Percentiles rank a stretch among this genome's conserved stretches.
These are phyloP conservation scores for Ceratocystis papillata DNA, from an alignment of 2,329 filamentous ascomycete species.

Conservation along the genomic window DNA sequence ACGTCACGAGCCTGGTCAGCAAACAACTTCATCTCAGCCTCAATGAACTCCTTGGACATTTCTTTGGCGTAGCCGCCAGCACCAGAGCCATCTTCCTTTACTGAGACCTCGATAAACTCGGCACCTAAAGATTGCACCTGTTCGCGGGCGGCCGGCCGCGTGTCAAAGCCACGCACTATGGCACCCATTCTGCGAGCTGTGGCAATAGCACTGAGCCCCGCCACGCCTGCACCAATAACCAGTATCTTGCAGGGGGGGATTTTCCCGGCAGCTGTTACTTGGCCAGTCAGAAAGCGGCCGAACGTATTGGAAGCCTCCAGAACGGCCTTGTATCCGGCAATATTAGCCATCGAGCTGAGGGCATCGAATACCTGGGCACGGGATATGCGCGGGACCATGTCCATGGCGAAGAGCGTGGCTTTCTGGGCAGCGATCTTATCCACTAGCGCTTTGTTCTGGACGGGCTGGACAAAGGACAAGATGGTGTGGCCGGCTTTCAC, in stretches of 20 bases:
- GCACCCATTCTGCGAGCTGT: constrained; percentile 78
- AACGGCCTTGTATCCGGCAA: constrained; percentile 86
- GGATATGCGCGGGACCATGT: constrained; percentile 83
- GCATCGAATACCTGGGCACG: constrained; percentile 82
- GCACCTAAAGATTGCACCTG: constrained; percentile 85
- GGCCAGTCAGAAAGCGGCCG: constrained; percentile 76
- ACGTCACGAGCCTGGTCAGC: constrained; percentile 77
- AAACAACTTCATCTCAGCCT: constrained; percentile 87
- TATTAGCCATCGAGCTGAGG: constrained; percentile 86
- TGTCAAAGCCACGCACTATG: constrained; percentile 83
- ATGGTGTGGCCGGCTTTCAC: constrained; percentile 61
- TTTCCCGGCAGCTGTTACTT: constrained; percentile 81
- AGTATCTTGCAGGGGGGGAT: constrained; percentile 85
- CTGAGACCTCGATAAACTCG: constrained; percentile 77
- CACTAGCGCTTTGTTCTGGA: constrained; percentile 66
- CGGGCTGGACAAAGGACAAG: constrained; percentile 73
- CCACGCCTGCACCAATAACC: constrained; percentile 82
- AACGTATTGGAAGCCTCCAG: constrained; percentile 83
- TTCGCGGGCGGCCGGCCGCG: constrained; percentile 74
- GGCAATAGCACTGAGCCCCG: constrained; percentile 77
- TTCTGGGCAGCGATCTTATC: constrained; percentile 59
- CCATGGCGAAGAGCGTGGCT: constrained; percentile 77
- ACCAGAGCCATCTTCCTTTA: constrained; percentile 74
- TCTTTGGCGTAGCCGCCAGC: constrained; percentile 84
- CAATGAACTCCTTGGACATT: constrained; percentile 89